These are phyloP conservation scores for Metschnikowia koreensis DNA, from an alignment of 805 yeast genomes.

Conservation along the genomic window DNA sequence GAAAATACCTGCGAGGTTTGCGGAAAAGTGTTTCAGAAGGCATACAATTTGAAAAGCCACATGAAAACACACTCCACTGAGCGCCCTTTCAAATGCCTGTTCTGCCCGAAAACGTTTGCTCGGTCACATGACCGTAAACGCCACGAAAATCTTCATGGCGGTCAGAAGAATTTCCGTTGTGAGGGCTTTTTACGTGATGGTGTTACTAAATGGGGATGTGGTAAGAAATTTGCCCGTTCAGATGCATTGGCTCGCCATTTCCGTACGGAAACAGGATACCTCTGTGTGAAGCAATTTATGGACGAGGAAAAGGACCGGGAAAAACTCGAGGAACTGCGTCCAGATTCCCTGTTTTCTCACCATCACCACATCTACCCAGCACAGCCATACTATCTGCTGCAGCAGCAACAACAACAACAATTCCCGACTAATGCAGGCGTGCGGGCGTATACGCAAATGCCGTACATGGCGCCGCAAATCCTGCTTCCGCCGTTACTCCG, in stretches of 20 bases:
- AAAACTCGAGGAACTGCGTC: neutral
- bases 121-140: constrained; percentile 74
- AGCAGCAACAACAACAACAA: neutral
- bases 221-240: constrained; percentile 68
- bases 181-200: constrained; percentile 60
- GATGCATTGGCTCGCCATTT: constrained; percentile 78
- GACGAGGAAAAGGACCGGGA: constrained; percentile 47
- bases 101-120: constrained; percentile 69
- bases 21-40: constrained; percentile 46
- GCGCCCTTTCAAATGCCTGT: constrained; percentile 64
- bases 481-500: constrained; percentile 15
- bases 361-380: constrained; percentile 1
- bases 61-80: constrained; percentile 60
- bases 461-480: constrained; percentile 6
- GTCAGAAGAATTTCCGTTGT: constrained; percentile 68
- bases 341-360: neutral
- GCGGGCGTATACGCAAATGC: constrained; percentile 2
- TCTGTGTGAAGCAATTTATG: constrained; percentile 64
- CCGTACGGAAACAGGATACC: constrained; percentile 71
- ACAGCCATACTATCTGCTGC: neutral
- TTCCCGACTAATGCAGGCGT: neutral
- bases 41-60: constrained; percentile 50
- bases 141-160: constrained; percentile 73
- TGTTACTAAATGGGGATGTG: constrained; percentile 69
- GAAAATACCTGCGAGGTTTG: constrained; percentile 41